Conservation (phyloP, 208 protist species). For the Wallacemonas sp. region DNA sequence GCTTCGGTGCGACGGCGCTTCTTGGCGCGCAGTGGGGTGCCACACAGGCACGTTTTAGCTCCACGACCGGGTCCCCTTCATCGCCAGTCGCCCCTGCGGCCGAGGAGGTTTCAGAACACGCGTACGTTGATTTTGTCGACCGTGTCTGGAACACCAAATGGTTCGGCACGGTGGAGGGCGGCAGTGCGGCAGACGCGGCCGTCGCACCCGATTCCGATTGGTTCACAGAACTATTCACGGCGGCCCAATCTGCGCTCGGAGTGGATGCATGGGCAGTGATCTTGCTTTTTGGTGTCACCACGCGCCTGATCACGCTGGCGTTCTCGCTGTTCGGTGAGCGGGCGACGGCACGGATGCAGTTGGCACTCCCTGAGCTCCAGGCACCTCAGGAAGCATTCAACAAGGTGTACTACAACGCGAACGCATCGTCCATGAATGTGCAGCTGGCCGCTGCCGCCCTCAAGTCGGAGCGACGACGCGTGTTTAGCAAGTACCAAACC, state of each 20-base stretch:
- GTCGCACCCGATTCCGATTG: neutral
- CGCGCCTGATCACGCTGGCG: constrained; percentile 60
- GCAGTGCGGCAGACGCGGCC: constrained; percentile 9
- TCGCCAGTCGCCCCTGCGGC: neutral
- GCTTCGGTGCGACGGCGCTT: neutral
- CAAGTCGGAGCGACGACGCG: constrained; percentile 72
- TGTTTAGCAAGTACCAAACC: constrained; percentile 72
- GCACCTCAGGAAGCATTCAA: constrained; percentile 75
- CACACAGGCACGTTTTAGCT: neutral
- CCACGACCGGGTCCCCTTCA: neutral
- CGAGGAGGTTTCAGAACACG: neutral
- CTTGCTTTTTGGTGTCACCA: constrained; percentile 49
- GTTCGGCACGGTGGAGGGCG: constrained; percentile 60
- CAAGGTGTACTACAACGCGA: constrained; percentile 71
- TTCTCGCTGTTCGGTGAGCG: constrained; percentile 88
- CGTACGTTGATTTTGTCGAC: constrained; percentile 65
- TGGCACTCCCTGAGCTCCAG: constrained; percentile 66
- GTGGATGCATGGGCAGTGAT: constrained; percentile 58
- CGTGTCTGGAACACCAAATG: constrained; percentile 67
- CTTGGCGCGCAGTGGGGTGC: neutral
- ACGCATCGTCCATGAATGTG: constrained; percentile 69
- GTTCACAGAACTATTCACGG: constrained; percentile 48
- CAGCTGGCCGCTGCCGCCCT: constrained; percentile 70
- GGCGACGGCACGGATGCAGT: constrained; percentile 71
- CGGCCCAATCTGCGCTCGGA: constrained; percentile 38